Base-by-base conservation (phyloP, 108 stramenopile species). In the Fragilariopsis cylindrus region DNA sequence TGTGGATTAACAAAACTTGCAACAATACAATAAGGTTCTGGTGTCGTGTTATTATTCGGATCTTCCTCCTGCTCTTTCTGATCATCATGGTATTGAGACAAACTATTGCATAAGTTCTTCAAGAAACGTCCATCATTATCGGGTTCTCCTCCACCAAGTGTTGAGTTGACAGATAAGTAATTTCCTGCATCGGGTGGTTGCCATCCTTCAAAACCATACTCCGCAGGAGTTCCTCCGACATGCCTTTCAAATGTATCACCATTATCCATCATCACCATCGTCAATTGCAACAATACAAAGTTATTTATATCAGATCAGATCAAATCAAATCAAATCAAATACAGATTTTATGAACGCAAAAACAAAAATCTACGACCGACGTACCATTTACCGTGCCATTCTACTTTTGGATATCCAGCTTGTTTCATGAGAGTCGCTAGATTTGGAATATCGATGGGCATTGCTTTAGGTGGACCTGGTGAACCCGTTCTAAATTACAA, bases 381-480 rank as follows among this genome's bases (percentile, higher is more conserved):
- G 57, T 88, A 84, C 87, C 87, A 88, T 68, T 88, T 88, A 30
- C 87, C 87, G 49, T 84, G 82, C 84, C 84, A 88, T 64, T 79
- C 84, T 8, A 75, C 69, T 58, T 76, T 52, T 7, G 21, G 48
- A 56, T 87, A 87, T 65, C 82, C 84, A 13, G 67, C 65, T 53
- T 50, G 21, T n/a, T 65, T 66, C 8, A 78, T 30, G 11, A 72
- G 7, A 13, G 60, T 79, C 11, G 54, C 58, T 15, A 63, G 48
- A 53, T 72, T 82, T 53, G 50, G 62, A 53, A 76, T 67, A 39
- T 72, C 56, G 18, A 57, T 66, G 5, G 77, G 77, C 18, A 78
- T 40, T 11, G 19, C 30, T 8, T 11, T 19, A 7, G 53, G 68
- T 42, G 77, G 77, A 41, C 50, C 71, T 43, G 77, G 77, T 42